Percentiles rank a stretch among this genome's conserved stretches.
These are phyloP conservation scores for Brettanomyces anomalus DNA, from an alignment of 805 yeast species.

Conservation along the genomic window DNA sequence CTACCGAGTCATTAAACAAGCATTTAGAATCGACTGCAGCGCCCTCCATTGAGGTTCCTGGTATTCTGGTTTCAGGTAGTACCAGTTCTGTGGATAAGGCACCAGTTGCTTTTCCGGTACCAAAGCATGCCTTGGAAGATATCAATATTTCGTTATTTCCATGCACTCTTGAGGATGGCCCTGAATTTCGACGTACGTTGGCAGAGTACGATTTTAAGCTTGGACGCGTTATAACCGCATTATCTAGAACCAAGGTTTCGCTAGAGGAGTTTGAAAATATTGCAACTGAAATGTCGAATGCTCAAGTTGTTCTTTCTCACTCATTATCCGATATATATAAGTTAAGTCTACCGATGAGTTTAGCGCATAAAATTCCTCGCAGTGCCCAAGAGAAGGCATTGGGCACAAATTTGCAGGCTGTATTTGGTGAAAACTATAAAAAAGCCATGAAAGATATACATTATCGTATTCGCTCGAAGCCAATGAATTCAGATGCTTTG, in stretches of 20 bases:
- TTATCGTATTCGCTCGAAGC: conserved; percentile 6
- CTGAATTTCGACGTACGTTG: conserved; percentile 23
- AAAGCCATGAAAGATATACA: conserved; percentile 10
- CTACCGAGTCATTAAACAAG: not conserved
- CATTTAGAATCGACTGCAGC: not conserved
- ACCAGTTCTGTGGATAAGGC: too few relatives aligned
- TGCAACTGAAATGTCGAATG: not conserved
- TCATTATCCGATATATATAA: conserved; percentile 1
- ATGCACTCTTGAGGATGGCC: conserved; percentile 29
- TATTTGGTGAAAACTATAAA: conserved; percentile 10
- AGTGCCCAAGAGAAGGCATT: not conserved
- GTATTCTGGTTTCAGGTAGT: too few relatives aligned
- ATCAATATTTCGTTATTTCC: conserved; percentile 11
- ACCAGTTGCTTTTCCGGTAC: conserved; percentile 3
- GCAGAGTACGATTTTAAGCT: conserved; percentile 19
- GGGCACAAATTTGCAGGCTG: not conserved
- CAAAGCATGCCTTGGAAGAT: not conserved
- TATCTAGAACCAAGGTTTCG: not conserved
- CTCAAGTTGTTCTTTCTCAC: not conserved
- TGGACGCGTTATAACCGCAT: conserved; percentile 4
- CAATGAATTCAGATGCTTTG: conserved; percentile 4
- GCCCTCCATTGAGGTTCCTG: not conserved
- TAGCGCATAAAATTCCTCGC: not conserved
- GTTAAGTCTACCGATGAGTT: not conserved
- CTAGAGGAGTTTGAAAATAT: not conserved